Conservation (phyloP, 495 filamentous ascomycete genomes). For the Hypoxylon crocopeplum region DNA sequence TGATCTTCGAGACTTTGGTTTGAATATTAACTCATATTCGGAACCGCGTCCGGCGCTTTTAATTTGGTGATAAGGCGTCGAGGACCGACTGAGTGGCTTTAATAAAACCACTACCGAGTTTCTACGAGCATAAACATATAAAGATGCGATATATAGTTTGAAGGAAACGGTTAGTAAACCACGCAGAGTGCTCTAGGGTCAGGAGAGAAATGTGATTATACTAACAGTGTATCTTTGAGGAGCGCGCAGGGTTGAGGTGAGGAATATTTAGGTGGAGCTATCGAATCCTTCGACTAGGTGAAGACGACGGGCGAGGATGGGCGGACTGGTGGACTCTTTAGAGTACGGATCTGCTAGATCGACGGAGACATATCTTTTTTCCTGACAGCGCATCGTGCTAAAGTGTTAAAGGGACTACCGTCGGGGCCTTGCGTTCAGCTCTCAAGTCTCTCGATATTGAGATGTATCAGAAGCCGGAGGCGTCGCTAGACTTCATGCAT, state of each 20-base stretch:
- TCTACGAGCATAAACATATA: too few relatives aligned
- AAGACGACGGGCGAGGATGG: slow-evolving; percentile 2
- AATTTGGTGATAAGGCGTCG: not conserved
- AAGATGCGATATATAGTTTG: too few relatives aligned
- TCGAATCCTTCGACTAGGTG: not conserved
- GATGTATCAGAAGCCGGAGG: not conserved
- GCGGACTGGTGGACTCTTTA: not conserved
- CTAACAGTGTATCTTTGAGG: too few relatives aligned
- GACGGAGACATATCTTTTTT: slow-evolving; percentile 12
- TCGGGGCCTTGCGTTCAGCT: slow-evolving; percentile 11
- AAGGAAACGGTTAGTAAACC: too few relatives aligned
- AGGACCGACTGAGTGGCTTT: too few relatives aligned
- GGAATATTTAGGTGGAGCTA: too few relatives aligned
- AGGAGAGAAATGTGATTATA: too few relatives aligned
- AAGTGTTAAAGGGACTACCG: slow-evolving; percentile 2
- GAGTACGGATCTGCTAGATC: slow-evolving; percentile 27
- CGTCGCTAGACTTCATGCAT: too few relatives aligned
- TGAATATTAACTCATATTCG: not conserved
- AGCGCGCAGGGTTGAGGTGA: too few relatives aligned
- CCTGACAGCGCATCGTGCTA: not conserved
- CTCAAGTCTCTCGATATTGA: not conserved
- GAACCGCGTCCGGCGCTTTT: slow-evolving; percentile 22
- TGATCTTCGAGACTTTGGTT: not conserved
- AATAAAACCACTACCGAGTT: too few relatives aligned
- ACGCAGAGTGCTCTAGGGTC: too few relatives aligned